Base-by-base conservation (phyloP, 2,329 filamentous ascomycete genomes). In the Penicillium decumbens region DNA sequence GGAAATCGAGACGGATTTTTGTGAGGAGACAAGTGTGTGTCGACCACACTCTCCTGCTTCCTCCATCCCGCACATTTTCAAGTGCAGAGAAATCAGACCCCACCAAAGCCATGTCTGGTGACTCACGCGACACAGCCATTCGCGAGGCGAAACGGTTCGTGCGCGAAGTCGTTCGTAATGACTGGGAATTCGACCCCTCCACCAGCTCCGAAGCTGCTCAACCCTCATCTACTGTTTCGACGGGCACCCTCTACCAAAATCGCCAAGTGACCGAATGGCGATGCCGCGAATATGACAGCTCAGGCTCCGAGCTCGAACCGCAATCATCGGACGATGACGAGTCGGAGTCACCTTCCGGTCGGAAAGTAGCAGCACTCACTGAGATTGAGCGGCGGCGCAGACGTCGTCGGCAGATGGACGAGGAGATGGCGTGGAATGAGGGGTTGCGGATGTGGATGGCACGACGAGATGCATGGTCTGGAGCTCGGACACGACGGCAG, bases 391-490 rank as follows among this genome's bases (percentile, higher is more conserved):
- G 78, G 49, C 79, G 77, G 52, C 75, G 81, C 30, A 79, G 77
- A 54, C 76, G 80, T 37, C 76, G 83, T 47, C 79, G 76, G 58
- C 79, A 76, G 42, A 65, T 81, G 43, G 78, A 81, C 53, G 81
- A 83, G 48, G 85, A 88, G 72, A 80, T 83, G 72, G 68, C 75
- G 27, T 95, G 87, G 84, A 97, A 96, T 62, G 77, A 85, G 32
- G 92, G 92, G 0, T 68, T 96, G 49, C 80, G 83, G n/a, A 87
- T 86, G 66, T 97, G 89, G 71, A 80, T 84, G 51, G 81, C 84
- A 27, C 78, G 88, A 50, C 80, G 91, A 42, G 83, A 95, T 71
- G 84, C 83, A 6, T 97, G 92, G 92, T 92, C 90, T 1, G 85
- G 87, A 28, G 91, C 89, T 28, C 58, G 57, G 49, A 64, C 64